Evolutionary conservation across 352 stramenopile genomes (phyloP).

Genomic region (Peronospora farinosa): DNA sequence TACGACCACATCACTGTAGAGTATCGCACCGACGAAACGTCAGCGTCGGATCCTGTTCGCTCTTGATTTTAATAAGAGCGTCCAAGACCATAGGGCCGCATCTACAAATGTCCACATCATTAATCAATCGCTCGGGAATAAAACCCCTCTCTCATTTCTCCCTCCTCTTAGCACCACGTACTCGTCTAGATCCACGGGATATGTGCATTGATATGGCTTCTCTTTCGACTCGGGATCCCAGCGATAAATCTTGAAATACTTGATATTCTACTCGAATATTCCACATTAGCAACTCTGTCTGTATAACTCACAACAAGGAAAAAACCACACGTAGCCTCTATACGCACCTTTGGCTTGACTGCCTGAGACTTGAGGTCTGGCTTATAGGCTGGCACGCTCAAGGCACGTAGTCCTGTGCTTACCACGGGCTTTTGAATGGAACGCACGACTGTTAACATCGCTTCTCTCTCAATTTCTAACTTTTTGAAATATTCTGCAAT

Average conservation of each 20-base stretch:
- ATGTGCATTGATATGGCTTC: conserved; percentile 94
- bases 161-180: conserved; percentile 40
- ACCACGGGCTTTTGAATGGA: conserved; percentile 33
- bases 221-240: conserved; percentile 94
- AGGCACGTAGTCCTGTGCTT: conserved; percentile 41
- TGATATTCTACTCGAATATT: conserved; percentile 80
- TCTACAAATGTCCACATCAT: conserved; percentile 26
- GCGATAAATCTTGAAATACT: conserved; percentile 99
- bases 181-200: conserved; percentile 96
- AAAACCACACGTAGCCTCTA: not conserved
- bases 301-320: not conserved
- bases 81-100: conserved; percentile 99
- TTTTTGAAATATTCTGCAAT: conserved; percentile 5
- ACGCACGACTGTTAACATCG: conserved; percentile 33
- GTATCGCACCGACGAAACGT: conserved; percentile 91
- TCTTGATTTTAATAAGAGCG: conserved; percentile 99
- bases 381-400: conserved; percentile 44
- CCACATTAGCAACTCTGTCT: conserved; percentile 2
- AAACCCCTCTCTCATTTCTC: not conserved
- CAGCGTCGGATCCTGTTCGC: conserved; percentile 97
- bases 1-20: not conserved
- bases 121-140: conserved; percentile 4
- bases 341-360: conserved; percentile 65
- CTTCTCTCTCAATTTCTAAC: too few relatives aligned
- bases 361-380: conserved; percentile 73